These are phyloP conservation scores for Sclerotinia subarctica DNA, from an alignment of 2,329 filamentous ascomycete species.

Conservation along the genomic window DNA sequence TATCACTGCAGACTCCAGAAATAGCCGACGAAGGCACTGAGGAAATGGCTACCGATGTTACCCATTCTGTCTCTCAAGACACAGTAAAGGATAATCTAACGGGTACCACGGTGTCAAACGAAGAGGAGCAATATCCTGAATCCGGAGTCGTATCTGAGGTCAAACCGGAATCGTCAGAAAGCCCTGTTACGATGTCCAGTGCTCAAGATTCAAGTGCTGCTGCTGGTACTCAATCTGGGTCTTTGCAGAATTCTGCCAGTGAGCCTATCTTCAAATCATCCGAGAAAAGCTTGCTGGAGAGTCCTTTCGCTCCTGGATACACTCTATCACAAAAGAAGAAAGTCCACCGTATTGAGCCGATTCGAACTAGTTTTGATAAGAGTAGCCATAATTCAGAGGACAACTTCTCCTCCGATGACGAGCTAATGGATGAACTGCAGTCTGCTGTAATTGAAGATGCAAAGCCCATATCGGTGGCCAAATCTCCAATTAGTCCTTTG, in stretches of 20 bases:
- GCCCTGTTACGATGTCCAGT: slow-evolving; percentile 35
- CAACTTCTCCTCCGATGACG: slow-evolving; percentile 68
- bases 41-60: background rate
- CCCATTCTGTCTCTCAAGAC: background rate
- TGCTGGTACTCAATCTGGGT: slow-evolving; percentile 4
- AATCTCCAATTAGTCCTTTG: slow-evolving; percentile 74
- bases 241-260: slow-evolving; percentile 15
- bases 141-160: slow-evolving; percentile 2
- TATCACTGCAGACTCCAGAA: background rate
- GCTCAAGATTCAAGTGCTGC: slow-evolving; percentile 29
- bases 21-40: background rate
- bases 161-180: slow-evolving; percentile 26
- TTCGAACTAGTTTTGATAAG: slow-evolving; percentile 49
- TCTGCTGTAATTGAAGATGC: slow-evolving; percentile 79
- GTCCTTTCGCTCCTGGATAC: slow-evolving; percentile 12
- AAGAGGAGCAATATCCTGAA: background rate
- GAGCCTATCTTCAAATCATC: slow-evolving; percentile 1
- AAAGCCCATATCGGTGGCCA: slow-evolving; percentile 73
- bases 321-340: slow-evolving; percentile 24
- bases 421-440: slow-evolving; percentile 79
- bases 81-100: background rate
- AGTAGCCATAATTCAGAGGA: slow-evolving; percentile 41
- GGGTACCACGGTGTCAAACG: background rate
- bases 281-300: background rate
- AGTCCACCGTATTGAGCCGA: slow-evolving; percentile 47